Evolutionary conservation across 1,284 basidiomycete genomes (phyloP).

Genomic region (Irpex rosettiformis): DNA sequence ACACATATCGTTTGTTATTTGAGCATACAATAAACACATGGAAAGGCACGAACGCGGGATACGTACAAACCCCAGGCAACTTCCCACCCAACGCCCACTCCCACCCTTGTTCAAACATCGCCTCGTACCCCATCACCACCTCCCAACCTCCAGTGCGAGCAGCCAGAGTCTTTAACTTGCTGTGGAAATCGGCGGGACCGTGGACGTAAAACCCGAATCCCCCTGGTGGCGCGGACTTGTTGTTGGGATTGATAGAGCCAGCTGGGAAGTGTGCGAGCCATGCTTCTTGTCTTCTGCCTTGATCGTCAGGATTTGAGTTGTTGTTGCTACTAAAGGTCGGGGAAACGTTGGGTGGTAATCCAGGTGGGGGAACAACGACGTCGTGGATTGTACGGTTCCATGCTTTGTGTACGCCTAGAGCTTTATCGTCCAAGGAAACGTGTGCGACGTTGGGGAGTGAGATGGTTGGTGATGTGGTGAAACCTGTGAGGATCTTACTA

Average conservation of each 20-base stretch:
- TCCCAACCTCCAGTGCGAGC: no score
- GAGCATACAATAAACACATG: background rate
- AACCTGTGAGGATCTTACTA: slow-evolving; percentile 20
- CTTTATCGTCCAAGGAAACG: slow-evolving; percentile 33
- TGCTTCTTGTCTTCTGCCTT: slow-evolving; percentile 25
- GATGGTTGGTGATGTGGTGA: slow-evolving; percentile 18
- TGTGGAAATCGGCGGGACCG: slow-evolving; percentile 42
- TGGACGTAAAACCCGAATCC: slow-evolving; percentile 61
- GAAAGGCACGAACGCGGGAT: background rate
- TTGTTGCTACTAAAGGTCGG: no score
- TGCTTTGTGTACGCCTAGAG: slow-evolving; percentile 47
- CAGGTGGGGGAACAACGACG: slow-evolving; percentile 33
- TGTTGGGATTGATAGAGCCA: slow-evolving; percentile 57
- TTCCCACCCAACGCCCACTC: slow-evolving; percentile 64
- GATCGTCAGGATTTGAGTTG: slow-evolving; percentile 26
- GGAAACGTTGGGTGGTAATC: no score
- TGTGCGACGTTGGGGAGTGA: slow-evolving; percentile 10
- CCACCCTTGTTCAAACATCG: slow-evolving; percentile 56
- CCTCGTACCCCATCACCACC: slow-evolving; percentile 51
- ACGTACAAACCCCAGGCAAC: slow-evolving; percentile 59
- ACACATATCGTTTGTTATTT: background rate
- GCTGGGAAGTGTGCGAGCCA: slow-evolving; percentile 62
- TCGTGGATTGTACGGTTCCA: slow-evolving; percentile 37
- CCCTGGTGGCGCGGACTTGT: slow-evolving; percentile 38
- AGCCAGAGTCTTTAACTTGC: slow-evolving; percentile 26